Evolutionary conservation across 2,329 filamentous ascomycete genomes (phyloP).

Genomic region (Xylaria digitata): DNA sequence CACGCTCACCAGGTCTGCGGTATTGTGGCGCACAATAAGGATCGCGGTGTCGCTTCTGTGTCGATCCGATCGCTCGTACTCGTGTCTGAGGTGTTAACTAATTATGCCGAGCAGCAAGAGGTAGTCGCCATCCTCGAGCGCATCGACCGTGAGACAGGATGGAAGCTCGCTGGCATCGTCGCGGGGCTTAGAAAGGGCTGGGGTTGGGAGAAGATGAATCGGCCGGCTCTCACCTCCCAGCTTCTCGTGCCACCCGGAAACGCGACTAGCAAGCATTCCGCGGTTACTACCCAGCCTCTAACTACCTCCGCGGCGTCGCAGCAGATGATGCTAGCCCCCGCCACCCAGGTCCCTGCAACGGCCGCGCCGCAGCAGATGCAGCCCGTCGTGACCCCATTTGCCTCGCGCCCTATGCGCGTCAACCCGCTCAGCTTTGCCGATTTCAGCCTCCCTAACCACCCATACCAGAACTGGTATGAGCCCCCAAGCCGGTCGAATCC

Average conservation of each 20-base stretch:
- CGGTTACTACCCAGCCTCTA: conserved; percentile 27
- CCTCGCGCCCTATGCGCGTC: conserved; percentile 54
- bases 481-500: conserved; percentile 67
- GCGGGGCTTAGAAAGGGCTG: conserved; percentile 79
- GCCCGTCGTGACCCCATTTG: conserved; percentile 45
- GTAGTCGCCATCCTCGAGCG: conserved; percentile 80
- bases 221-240: conserved; percentile 44
- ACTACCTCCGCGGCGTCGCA: conserved; percentile 39
- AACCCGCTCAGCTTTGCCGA: conserved; percentile 82
- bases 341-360: conserved; percentile 40
- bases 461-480: conserved; percentile 84
- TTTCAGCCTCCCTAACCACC: conserved; percentile 81
- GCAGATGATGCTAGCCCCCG: conserved; percentile 45
- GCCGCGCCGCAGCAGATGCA: conserved; percentile 46
- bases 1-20: conserved; percentile 90
- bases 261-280: conserved; percentile 37
- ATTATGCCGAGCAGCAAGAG: conserved; percentile 80
- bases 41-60: conserved; percentile 80
- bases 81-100: conserved; percentile 77
- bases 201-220: conserved; percentile 71
- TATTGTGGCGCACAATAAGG: conserved; percentile 86
- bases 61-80: conserved; percentile 83
- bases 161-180: conserved; percentile 79
- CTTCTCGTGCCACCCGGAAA: conserved; percentile 36
- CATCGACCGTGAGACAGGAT: conserved; percentile 81